Evolutionary conservation across 352 stramenopile species (phyloP).

Genomic region (Phytophthora meadii): DNA sequence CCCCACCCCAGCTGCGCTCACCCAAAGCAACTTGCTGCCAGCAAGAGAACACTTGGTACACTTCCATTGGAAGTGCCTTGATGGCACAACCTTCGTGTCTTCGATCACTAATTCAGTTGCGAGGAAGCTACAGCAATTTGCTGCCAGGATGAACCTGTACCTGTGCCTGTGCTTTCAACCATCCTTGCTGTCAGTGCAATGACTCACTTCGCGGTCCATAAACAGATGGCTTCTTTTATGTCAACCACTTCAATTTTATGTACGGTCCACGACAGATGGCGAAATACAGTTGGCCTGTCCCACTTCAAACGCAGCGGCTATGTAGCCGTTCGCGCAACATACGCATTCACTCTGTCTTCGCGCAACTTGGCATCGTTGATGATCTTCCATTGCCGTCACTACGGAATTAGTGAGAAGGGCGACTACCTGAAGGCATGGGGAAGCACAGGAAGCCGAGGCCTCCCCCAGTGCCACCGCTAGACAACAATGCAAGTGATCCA

Average conservation of each 20-base stretch:
- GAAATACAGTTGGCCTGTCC: constrained; percentile 11
- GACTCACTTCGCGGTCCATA: constrained; percentile 4
- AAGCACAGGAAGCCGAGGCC: constrained; percentile 31
- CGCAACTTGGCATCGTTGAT: constrained; percentile 1
- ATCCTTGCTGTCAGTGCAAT: constrained; percentile 6
- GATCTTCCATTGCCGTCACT: constrained; percentile 8
- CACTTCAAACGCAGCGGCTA: not conserved
- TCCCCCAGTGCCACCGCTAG: not conserved
- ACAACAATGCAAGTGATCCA: constrained; percentile 23
- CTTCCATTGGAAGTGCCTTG: not conserved
- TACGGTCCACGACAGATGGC: not conserved
- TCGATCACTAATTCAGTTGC: too few species aligned
- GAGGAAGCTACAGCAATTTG: too few species aligned
- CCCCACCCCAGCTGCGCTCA: constrained; percentile 1
- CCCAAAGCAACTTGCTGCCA: too few species aligned
- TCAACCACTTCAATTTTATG: constrained; percentile 1
- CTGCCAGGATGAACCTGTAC: too few species aligned
- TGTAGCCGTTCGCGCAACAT: not conserved
- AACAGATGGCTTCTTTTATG: constrained; percentile 4
- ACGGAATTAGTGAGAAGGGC: constrained; percentile 23
- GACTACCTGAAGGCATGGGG: constrained; percentile 13
- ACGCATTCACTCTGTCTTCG: not conserved
- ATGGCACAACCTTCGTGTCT: too few species aligned
- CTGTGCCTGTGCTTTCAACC: too few species aligned
- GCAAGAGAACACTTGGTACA: constrained; percentile 4